These are phyloP conservation scores for Rubia tinctorum DNA, from an alignment of 305 asterid species.

Conservation along the genomic window DNA sequence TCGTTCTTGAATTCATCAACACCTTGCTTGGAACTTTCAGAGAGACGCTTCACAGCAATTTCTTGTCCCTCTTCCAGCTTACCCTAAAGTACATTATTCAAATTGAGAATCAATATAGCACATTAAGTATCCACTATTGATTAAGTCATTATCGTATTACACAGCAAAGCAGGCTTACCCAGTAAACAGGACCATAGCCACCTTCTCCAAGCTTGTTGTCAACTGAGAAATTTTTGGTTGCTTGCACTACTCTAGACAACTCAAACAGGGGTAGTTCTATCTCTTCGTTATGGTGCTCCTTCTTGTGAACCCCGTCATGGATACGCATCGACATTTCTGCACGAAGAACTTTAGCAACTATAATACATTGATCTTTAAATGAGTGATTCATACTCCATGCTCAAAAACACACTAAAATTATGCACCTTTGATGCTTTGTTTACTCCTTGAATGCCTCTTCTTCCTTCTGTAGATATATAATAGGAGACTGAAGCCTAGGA, in stretches of 20 bases:
- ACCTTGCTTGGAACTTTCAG: constrained; percentile 12
- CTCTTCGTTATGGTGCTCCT: not conserved
- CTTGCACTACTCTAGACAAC: constrained; percentile 10
- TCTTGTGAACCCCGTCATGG: not conserved
- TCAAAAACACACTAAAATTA: not conserved
- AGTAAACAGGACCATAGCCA: constrained; percentile 32
- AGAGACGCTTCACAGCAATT: constrained; percentile 26
- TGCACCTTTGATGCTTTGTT: not conserved
- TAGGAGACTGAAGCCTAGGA: not conserved
- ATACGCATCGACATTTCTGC: not conserved
- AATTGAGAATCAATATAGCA: not conserved
- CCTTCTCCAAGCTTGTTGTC: constrained; percentile 29
- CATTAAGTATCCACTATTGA: not conserved
- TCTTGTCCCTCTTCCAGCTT: constrained; percentile 18
- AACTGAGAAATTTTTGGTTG: constrained; percentile 23
- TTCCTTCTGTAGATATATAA: not conserved
- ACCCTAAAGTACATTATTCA: constrained; percentile 5
- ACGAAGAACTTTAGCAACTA: not conserved
- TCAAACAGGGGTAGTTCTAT: constrained; percentile 20
- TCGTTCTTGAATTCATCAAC: constrained; percentile 39
- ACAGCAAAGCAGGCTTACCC: constrained; percentile 12
- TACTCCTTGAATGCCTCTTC: not conserved
- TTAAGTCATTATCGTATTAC: not conserved
- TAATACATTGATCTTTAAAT: not conserved
- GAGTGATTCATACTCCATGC: too few relatives aligned